Evolutionary conservation across 257 asterid genomes (phyloP).

Genomic region (Plantago ovata): DNA sequence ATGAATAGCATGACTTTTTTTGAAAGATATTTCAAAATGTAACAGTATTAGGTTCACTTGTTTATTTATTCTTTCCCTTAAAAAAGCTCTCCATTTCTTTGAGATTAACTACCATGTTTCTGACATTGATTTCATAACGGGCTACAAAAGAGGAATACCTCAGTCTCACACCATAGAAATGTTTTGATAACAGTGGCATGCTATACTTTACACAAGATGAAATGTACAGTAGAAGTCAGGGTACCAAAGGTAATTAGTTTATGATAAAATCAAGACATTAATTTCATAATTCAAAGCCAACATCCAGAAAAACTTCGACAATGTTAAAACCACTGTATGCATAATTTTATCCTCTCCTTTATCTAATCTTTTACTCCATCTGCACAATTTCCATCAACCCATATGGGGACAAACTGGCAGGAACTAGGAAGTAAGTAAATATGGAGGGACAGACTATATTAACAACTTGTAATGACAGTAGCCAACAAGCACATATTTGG

Average conservation of each 20-base stretch:
- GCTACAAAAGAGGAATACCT: not conserved
- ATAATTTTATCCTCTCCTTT: conserved; percentile 4
- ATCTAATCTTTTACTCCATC: conserved; percentile 1
- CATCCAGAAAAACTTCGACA: not conserved
- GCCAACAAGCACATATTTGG: too few species aligned
- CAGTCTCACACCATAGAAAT: not conserved
- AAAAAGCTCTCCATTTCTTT: too few species aligned
- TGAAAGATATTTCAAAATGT: not conserved
- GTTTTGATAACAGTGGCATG: not conserved
- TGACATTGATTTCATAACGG: too few species aligned
- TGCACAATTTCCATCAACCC: conserved; percentile 12
- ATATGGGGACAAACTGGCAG: too few species aligned
- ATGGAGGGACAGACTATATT: too few species aligned
- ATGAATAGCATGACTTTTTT: conserved; percentile 2
- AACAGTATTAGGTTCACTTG: not conserved
- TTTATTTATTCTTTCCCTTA: not conserved
- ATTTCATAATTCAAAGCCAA: not conserved
- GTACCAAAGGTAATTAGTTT: not conserved
- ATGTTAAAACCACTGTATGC: not conserved
- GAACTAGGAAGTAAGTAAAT: too few species aligned
- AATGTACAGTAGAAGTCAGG: not conserved
- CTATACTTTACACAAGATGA: not conserved
- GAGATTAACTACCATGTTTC: too few species aligned
- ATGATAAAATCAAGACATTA: not conserved
- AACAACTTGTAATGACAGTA: too few species aligned